Evolutionary conservation across 164 flowering plant species (phyloP), one percentile per base, ranked within the genome.

Genomic region (Akebia trifoliata): DNA sequence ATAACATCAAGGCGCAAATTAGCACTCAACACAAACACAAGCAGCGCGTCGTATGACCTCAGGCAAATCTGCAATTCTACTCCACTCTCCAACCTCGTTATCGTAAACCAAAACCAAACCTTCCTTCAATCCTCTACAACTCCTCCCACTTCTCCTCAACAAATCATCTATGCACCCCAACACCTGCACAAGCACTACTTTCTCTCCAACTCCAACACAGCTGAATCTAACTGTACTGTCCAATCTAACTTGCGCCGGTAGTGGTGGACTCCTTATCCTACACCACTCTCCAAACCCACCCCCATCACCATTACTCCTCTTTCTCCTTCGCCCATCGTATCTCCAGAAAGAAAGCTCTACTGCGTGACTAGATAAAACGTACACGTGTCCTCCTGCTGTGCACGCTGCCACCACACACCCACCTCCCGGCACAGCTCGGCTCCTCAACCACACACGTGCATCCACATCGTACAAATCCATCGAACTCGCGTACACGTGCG

Each of bases 391-490:
- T 0, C 51, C 75, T 0, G 79, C 83, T 1, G 77, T 81, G 56
- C 94, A 86, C 1, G 88, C 96, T 15, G 90, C 92, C 74, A 91
- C 88, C 56, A 91, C 90, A 61, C 97, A 91, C 0, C 97, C 97
- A 1, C 97, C 96, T 17, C 84, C 86, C 1, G 97, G 97, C 9
- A 91, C 78, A 12, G 77, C 51, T 6, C 94, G 68, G 70, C 88
- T 80, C 71, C 90, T 65, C 73, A 84, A 43, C 98, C 98, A 91
- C 47, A 32, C 69, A 11, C 87, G 58, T 31, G 78, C 68, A 63
- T 55, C 80, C 65, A 77, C 88, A 55, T 91, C 96, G 65, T 76
- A 91, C 76, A 83, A 44, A 51, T 91, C 98, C 95, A 91, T 88
- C 47, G 92, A 81, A 48, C 92, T 72, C 0, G 88, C 90, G 64